Conservation (phyloP, 1,284 basidiomycete genomes). For the Bjerkandera adusta region DNA sequence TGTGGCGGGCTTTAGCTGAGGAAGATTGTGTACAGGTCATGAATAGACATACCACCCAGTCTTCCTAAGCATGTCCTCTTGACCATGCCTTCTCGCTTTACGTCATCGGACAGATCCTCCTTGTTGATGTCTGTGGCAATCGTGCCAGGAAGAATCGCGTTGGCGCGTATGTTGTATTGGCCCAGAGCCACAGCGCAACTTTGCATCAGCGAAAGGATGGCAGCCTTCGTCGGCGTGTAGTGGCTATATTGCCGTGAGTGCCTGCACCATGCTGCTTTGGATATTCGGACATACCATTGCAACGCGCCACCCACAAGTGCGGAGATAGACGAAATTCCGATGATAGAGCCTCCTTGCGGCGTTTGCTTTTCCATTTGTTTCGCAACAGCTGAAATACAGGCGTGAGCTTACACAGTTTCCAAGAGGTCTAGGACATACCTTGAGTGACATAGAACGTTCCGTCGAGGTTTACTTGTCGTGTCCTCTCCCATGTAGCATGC, state of each 20-base stretch:
- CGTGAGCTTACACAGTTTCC: not conserved
- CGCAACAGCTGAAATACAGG: constrained; percentile 53
- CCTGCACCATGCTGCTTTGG: constrained; percentile 3
- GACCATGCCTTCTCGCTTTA: constrained; percentile 66
- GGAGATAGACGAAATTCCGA: constrained; percentile 76
- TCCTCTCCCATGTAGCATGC: constrained; percentile 64
- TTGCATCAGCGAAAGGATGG: constrained; percentile 80
- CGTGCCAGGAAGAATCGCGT: constrained; percentile 68
- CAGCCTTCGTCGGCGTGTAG: constrained; percentile 83
- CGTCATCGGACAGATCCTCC: constrained; percentile 63
- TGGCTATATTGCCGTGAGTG: constrained; percentile 42
- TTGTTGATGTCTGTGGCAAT: constrained; percentile 80
- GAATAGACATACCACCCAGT: constrained; percentile 48
- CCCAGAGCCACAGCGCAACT: constrained; percentile 78
- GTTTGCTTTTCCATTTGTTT: constrained; percentile 74
- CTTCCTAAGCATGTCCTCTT: constrained; percentile 67
- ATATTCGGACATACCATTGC: constrained; percentile 48
- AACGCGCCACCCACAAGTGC: constrained; percentile 76
- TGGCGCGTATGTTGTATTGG: constrained; percentile 73
- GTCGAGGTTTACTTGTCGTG: constrained; percentile 75
- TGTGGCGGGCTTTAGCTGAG: constrained; percentile 21
- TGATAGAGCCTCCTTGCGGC: constrained; percentile 73
- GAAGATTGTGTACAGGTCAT: not conserved
- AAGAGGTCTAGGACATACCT: constrained; percentile 35
- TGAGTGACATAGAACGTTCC: constrained; percentile 78